These are phyloP conservation scores for Penicillium canescens DNA, from an alignment of 495 filamentous ascomycete species.

Conservation along the genomic window DNA sequence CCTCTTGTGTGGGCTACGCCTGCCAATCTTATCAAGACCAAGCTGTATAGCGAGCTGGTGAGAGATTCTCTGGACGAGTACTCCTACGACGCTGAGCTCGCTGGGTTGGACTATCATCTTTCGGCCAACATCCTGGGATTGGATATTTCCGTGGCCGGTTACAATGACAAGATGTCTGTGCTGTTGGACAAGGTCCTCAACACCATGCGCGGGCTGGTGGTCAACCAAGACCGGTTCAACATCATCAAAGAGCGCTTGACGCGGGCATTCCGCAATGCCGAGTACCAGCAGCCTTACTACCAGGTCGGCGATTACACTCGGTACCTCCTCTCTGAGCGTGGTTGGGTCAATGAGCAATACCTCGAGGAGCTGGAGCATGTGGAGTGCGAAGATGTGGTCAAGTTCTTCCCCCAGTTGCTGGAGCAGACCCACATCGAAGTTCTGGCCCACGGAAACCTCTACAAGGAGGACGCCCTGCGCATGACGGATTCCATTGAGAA, in stretches of 20 bases:
- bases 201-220: slow-evolving; percentile 80
- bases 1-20: slow-evolving; percentile 77
- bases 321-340: slow-evolving; percentile 75
- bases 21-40: slow-evolving; percentile 71
- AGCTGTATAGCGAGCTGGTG: slow-evolving; percentile 84
- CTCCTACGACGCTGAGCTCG: slow-evolving; percentile 93
- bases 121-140: slow-evolving; percentile 68
- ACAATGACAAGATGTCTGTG: slow-evolving; percentile 94
- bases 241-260: slow-evolving; percentile 86
- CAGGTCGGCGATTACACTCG: slow-evolving; percentile 84
- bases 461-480: slow-evolving; percentile 91
- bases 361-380: slow-evolving; percentile 74
- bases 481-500: slow-evolving; percentile 80
- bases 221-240: slow-evolving; percentile 82
- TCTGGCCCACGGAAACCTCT: slow-evolving; percentile 88
- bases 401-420: slow-evolving; percentile 79
- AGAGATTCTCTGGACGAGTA: slow-evolving; percentile 91
- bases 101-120: slow-evolving; percentile 84
- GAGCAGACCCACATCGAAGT: slow-evolving; percentile 85
- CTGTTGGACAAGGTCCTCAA: slow-evolving; percentile 87
- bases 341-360: slow-evolving; percentile 80
- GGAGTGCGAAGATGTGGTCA: slow-evolving; percentile 69
- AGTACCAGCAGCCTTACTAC: slow-evolving; percentile 82
- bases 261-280: slow-evolving; percentile 78
- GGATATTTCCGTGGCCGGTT: slow-evolving; percentile 79